Conservation (phyloP, 805 yeast species). For the Barnettozyma botsteinii region DNA sequence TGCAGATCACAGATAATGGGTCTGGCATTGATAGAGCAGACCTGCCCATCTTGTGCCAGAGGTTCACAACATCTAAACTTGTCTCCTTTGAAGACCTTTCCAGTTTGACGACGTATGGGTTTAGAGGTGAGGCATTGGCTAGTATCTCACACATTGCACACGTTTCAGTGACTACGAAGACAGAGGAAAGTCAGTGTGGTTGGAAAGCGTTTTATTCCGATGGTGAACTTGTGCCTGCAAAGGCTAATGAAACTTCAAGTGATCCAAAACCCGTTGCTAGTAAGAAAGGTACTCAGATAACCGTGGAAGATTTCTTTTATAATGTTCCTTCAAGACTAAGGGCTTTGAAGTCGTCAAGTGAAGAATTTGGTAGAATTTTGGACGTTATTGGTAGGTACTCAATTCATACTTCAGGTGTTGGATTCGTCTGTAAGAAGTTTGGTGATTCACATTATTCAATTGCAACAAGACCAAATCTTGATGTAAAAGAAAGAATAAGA, state of each 20-base stretch:
- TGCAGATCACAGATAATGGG: constrained; percentile 90
- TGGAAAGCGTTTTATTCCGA: constrained; percentile 62
- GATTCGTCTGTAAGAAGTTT: constrained; percentile 71
- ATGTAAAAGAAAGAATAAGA: constrained; percentile 64
- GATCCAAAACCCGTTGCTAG: constrained; percentile 81
- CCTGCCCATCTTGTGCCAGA: constrained; percentile 71
- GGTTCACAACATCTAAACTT: constrained; percentile 90
- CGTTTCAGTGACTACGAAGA: constrained; percentile 73
- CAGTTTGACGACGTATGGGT: constrained; percentile 77
- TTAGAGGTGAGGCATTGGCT: constrained; percentile 95
- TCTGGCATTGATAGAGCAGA: constrained; percentile 72
- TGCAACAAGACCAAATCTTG: constrained; percentile 45
- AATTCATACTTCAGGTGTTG: constrained; percentile 61
- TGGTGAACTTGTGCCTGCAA: constrained; percentile 52
- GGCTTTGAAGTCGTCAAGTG: constrained; percentile 58
- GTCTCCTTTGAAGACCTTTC: constrained; percentile 67
- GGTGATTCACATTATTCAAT: constrained; percentile 71
- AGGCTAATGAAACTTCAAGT: constrained; percentile 27
- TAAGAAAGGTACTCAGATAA: constrained; percentile 74
- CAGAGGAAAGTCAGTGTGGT: constrained; percentile 55
- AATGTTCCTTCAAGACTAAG: constrained; percentile 76
- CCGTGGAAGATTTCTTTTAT: constrained; percentile 85
- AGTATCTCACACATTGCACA: constrained; percentile 88
- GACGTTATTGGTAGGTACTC: constrained; percentile 85
- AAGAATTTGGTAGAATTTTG: constrained; percentile 70